Evolutionary conservation across 2,329 filamentous ascomycete genomes (phyloP), one percentile per base, ranked within the genome.

Genomic region (Botrytis elliptica): DNA sequence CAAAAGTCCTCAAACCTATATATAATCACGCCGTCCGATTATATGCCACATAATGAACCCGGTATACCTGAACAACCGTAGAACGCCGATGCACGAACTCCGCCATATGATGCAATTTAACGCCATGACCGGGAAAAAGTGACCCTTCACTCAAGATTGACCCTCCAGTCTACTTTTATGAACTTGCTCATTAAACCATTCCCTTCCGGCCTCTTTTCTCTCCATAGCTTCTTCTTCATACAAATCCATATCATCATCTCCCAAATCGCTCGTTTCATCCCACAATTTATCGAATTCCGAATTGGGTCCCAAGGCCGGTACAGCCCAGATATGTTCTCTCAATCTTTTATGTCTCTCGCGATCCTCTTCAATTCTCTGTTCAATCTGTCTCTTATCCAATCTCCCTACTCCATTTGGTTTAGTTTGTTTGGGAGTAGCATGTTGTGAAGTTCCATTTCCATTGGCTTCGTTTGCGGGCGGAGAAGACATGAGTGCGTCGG

Each of bases 331-430:
- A 79, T 91, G 94, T 84, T 99, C 96, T 36, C 96, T 86, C 79
- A 95, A 85, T 62, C 95, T 86, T 86, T 99, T 99, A 83, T 99
- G 97, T 62, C 96, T 86, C 82, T 99, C 96, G 5, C 96, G 87
- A 82, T 99, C 96, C 83, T 99, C 97, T 79, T 99, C 97, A 76
- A 99, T 97, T 59, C 96, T 88, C 84, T 98, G 95, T 84, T 98
- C 95, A 71, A 98, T 93, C 83, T 97, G 93, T 73, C 92, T 88
- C 83, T 95, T 96, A 80, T 98, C 93, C 70, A 96, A 82, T 70
- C 86, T 85, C 16, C 10, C 62, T n/a, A 59, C 59, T 33, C 74
- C 74, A 49, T 72, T 73, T 20, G 69, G 49, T 46, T 71, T 75
- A 3, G 65, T 18, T 25, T 57, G 42, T 29, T 60, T 72, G 5